Conservation (phyloP, 1,284 basidiomycete genomes). For the Ceratobasidium sp. region DNA sequence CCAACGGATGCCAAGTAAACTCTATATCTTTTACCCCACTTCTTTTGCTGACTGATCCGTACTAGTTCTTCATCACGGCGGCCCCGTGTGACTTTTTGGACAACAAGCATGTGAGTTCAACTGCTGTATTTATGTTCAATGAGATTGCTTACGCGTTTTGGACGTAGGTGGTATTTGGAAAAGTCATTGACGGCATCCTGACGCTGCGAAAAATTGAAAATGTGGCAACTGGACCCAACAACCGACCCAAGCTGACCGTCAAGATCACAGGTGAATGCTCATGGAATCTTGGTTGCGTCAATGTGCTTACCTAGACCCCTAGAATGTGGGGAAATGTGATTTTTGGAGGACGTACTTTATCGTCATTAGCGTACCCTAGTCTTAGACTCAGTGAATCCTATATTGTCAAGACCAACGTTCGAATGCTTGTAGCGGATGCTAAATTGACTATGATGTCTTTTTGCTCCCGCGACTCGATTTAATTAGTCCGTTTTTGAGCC, state of each 20-base stretch:
- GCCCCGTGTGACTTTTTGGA: constrained; percentile 95
- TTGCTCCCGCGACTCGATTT: no score
- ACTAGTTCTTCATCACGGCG: constrained; percentile 96
- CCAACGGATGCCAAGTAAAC: constrained; percentile 91
- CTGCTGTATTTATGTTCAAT: no score
- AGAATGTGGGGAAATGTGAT: constrained; percentile 67
- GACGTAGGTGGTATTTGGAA: constrained; percentile 81
- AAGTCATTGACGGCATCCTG: constrained; percentile 89
- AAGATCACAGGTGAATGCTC: constrained; percentile 78
- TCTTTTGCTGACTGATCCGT: not conserved
- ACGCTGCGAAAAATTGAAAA: constrained; percentile 95
- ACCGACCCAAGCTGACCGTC: constrained; percentile 85
- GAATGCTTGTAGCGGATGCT: no score
- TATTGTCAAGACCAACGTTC: no score
- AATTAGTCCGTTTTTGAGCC: no score
- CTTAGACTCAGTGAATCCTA: no score
- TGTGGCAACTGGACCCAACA: constrained; percentile 90
- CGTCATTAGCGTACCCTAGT: no score
- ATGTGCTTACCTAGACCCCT: not conserved
- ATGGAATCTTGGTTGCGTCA: not conserved
- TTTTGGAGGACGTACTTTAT: no score
- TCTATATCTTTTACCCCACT: constrained; percentile 3
- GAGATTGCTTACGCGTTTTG: not conserved
- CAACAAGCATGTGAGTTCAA: constrained; percentile 77
- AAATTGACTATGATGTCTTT: no score